Conservation (phyloP, 345 rosid genomes). For the Gossypium ekmanianum region DNA sequence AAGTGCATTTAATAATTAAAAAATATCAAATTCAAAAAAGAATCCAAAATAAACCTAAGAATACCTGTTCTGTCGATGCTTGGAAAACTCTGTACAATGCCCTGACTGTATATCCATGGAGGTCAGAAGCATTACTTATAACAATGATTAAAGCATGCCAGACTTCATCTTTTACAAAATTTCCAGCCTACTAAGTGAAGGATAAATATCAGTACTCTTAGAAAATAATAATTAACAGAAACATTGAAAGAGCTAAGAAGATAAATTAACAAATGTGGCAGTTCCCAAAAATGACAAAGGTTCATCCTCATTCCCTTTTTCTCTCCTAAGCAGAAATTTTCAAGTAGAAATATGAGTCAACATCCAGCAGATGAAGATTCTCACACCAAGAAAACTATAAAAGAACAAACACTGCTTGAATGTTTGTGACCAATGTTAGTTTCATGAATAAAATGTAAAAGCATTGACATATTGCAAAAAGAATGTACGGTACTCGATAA, state of each 20-base stretch:
- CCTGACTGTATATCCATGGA: constrained; percentile 93
- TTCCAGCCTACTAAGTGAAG: constrained; percentile 86
- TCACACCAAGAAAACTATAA: background rate
- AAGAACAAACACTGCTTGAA: background rate
- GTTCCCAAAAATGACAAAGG: background rate
- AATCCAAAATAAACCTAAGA: constrained; percentile 11
- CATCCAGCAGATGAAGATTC: background rate
- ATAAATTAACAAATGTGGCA: background rate
- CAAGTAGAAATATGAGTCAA: background rate
- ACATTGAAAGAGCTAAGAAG: background rate
- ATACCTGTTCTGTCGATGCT: constrained; percentile 79
- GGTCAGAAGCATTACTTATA: constrained; percentile 91
- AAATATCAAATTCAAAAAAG: constrained; percentile 14
- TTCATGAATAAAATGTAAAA: background rate
- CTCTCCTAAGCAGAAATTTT: background rate
- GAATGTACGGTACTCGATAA: background rate
- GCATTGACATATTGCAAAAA: background rate
- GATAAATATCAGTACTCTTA: constrained; percentile 28
- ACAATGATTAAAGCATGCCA: constrained; percentile 93
- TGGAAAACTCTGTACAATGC: constrained; percentile 74
- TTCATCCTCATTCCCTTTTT: background rate
- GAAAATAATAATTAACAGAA: constrained; percentile 19
- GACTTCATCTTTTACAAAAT: constrained; percentile 94
- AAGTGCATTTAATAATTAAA: constrained; percentile 25
- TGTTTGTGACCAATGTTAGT: background rate